Evolutionary conservation across 2,329 filamentous ascomycete species (phyloP).

Genomic region (Neodidymelliopsis sp.): DNA sequence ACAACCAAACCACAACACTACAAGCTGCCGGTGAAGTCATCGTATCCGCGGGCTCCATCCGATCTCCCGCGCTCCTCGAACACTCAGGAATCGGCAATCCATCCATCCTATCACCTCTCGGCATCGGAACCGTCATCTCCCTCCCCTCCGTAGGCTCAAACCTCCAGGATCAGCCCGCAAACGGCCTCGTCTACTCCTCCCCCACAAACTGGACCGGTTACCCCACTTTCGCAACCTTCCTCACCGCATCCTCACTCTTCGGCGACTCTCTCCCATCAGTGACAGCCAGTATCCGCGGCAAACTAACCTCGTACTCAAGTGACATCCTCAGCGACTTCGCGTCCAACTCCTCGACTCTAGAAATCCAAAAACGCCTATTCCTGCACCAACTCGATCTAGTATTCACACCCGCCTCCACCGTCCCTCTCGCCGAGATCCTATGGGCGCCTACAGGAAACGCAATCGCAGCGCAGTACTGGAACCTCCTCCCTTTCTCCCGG

Average conservation of each 20-base stretch:
- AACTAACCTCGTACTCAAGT: conserved; percentile 39
- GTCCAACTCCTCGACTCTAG: conserved; percentile 27
- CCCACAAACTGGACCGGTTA: conserved; percentile 49
- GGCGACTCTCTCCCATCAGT: conserved; percentile 33
- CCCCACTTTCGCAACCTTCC: conserved; percentile 47
- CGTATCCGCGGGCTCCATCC: conserved; percentile 45
- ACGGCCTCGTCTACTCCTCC: conserved; percentile 32
- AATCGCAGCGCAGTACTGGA: conserved; percentile 51
- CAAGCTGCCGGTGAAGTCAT: conserved; percentile 43
- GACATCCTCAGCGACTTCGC: conserved; percentile 31
- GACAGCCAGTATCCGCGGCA: conserved; percentile 31
- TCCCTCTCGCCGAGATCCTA: conserved; percentile 59
- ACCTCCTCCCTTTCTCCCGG: conserved; percentile 47
- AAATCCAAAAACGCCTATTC: conserved; percentile 52
- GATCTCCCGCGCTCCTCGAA: conserved; percentile 46
- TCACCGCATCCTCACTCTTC: conserved; percentile 48
- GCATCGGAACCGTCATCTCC: conserved; percentile 27
- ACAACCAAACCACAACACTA: conserved; percentile 25
- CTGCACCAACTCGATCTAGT: conserved; percentile 58
- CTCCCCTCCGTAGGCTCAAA: conserved; percentile 44
- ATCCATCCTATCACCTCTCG: conserved; percentile 30
- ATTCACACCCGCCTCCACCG: conserved; percentile 47
- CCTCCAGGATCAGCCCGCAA: conserved; percentile 46
- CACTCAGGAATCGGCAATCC: conserved; percentile 49
- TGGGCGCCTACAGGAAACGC: conserved; percentile 44